These are phyloP conservation scores for Friedmanniomyces simplex DNA, from an alignment of 495 filamentous ascomycete genomes.

Conservation along the genomic window DNA sequence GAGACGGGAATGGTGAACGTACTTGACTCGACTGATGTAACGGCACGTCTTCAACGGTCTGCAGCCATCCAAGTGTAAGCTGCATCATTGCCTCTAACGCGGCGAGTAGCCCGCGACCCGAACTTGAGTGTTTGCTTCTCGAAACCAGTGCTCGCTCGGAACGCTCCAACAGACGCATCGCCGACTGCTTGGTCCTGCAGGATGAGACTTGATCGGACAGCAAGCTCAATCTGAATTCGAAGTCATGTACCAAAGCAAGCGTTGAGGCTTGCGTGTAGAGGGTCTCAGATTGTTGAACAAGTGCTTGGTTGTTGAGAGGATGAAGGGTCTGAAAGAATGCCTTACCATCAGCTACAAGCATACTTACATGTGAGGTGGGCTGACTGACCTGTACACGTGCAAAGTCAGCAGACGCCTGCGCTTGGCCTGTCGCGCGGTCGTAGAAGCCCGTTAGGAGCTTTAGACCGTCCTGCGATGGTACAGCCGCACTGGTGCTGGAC, in stretches of 20 bases:
- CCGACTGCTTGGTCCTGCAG: not conserved
- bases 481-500: not conserved
- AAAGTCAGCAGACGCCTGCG: slow-evolving; percentile 19
- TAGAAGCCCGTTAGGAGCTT: slow-evolving; percentile 1
- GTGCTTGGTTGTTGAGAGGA: slow-evolving; percentile 51
- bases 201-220: not conserved
- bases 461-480: not conserved
- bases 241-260: slow-evolving; percentile 5
- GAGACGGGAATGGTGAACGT: not conserved
- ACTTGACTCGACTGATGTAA: not conserved
- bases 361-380: slow-evolving; percentile 30
- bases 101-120: not conserved
- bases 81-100: not conserved
- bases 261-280: slow-evolving; percentile 1
- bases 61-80: not conserved
- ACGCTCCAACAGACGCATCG: not conserved
- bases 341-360: slow-evolving; percentile 19
- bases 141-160: not conserved
- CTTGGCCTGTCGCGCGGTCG: not conserved
- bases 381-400: slow-evolving; percentile 42
- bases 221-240: not conserved
- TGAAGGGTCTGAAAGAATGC: slow-evolving; percentile 45
- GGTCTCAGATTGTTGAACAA: slow-evolving; percentile 2
- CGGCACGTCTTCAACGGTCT: not conserved
- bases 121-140: not conserved